Percentiles rank a stretch among this genome's conserved stretches.
Evolutionary conservation across 257 asterid species (phyloP).

Genomic region (Capsicum pubescens): DNA sequence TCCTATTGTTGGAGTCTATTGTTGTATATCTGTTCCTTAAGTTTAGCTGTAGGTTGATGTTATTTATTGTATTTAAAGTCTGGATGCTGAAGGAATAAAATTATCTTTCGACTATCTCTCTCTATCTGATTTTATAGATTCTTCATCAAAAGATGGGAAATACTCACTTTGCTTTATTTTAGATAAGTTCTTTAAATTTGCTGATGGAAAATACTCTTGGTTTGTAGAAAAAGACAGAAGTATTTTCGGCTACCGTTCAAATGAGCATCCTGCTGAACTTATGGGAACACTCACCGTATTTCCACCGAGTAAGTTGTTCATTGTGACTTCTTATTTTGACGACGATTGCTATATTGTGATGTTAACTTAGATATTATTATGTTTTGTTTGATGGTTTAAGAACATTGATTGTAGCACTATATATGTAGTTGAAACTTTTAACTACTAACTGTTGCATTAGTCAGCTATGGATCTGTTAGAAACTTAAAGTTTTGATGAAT

Average conservation of each 20-base stretch:
- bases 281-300: background rate
- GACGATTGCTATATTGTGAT: background rate
- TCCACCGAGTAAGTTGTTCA: background rate
- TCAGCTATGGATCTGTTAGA: background rate
- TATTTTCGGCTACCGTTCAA: background rate
- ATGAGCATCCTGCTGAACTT: conserved; percentile 1
- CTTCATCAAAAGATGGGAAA: background rate
- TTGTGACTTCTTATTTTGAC: background rate
- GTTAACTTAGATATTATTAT: background rate
- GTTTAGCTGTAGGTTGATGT: too few species aligned
- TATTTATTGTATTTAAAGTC: too few species aligned
- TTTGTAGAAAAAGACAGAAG: background rate
- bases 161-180: conserved; percentile 27
- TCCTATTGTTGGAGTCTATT: too few species aligned
- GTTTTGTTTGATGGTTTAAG: background rate
- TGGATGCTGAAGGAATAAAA: too few species aligned
- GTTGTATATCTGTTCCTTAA: too few species aligned
- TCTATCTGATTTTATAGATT: background rate
- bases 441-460: conserved; percentile 22
- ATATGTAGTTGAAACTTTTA: conserved; percentile 15
- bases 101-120: too few species aligned
- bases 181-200: background rate
- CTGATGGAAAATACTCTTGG: background rate
- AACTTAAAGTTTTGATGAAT: too few species aligned
- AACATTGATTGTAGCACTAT: conserved; percentile 37